These are phyloP conservation scores for Candida nitratophila DNA, from an alignment of 805 yeast genomes.

Conservation along the genomic window DNA sequence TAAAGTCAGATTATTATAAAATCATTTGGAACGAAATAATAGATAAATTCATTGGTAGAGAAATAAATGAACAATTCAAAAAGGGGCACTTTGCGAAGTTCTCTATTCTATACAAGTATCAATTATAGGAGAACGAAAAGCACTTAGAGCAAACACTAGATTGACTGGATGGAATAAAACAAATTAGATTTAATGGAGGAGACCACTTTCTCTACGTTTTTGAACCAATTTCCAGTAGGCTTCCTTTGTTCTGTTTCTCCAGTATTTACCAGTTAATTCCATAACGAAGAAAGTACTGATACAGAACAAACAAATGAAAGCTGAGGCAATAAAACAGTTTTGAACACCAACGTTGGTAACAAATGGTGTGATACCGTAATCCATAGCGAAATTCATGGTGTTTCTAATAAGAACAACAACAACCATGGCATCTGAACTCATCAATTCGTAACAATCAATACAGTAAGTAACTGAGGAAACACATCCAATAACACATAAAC, in stretches of 20 bases:
- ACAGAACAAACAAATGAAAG: conserved; percentile 41
- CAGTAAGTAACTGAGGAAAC: conserved; percentile 45
- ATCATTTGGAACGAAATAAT: too few relatives aligned
- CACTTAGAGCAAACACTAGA: too few relatives aligned
- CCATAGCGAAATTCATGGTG: conserved; percentile 51
- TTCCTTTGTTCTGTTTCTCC: conserved; percentile 28
- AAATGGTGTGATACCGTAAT: conserved; percentile 58
- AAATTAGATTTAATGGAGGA: background rate
- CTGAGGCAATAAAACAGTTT: conserved; percentile 50
- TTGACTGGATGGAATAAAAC: too few relatives aligned
- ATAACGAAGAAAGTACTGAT: conserved; percentile 38
- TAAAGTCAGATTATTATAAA: background rate
- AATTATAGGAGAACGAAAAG: too few relatives aligned
- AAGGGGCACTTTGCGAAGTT: too few relatives aligned
- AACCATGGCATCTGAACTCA: conserved; percentile 47
- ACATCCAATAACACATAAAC: conserved; percentile 46
- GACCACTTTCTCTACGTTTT: conserved; percentile 16
- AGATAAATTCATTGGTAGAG: too few relatives aligned
- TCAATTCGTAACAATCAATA: conserved; percentile 48
- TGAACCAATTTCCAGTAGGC: conserved; percentile 29
- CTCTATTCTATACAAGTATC: too few relatives aligned
- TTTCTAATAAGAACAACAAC: conserved; percentile 51
- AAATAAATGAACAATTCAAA: too few relatives aligned
- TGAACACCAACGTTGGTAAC: conserved; percentile 43
- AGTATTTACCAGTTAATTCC: conserved; percentile 28